phyloP scores from a whole-genome alignment of 1,284 basidiomycete genomes.

The Phaffia rhodozyma region DNA sequence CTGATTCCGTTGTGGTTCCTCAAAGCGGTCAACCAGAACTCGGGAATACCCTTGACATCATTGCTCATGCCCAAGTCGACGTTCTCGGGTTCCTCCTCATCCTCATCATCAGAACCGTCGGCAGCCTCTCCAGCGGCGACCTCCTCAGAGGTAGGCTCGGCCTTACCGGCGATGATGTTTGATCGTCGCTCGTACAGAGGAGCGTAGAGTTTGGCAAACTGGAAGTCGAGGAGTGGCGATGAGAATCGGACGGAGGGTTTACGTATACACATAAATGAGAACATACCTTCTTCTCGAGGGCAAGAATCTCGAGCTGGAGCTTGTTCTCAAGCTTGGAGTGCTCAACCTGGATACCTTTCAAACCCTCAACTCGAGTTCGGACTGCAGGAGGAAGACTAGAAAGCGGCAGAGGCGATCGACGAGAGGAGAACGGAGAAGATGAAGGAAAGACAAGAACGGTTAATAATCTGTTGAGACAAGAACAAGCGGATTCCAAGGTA shows the following conservation, averaged over 20 bases:
- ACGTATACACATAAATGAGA: not conserved
- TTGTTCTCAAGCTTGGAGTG: slow-evolving; percentile 86
- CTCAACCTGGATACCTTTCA: slow-evolving; percentile 89
- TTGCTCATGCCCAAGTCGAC: slow-evolving; percentile 24
- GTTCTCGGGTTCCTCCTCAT: slow-evolving; percentile 36
- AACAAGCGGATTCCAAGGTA: too few species aligned
- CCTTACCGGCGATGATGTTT: slow-evolving; percentile 68
- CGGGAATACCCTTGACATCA: slow-evolving; percentile 58
- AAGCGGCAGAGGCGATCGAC: slow-evolving; percentile 22
- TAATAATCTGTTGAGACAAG: not conserved
- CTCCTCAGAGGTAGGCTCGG: slow-evolving; percentile 66
- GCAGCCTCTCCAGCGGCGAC: slow-evolving; percentile 62
- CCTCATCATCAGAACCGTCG: slow-evolving; percentile 44
- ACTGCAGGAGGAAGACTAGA: slow-evolving; percentile 56
- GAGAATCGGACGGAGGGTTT: not conserved
- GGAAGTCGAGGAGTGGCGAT: not conserved
- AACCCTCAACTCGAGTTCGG: slow-evolving; percentile 74
- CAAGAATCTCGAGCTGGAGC: slow-evolving; percentile 92
- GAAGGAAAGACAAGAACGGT: not conserved
- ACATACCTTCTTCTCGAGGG: slow-evolving; percentile 85
- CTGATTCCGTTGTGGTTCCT: slow-evolving; percentile 71
- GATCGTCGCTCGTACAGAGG: slow-evolving; percentile 81
- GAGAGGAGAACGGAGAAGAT: not conserved
- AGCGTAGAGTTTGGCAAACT: slow-evolving; percentile 75
- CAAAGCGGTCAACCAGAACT: slow-evolving; percentile 96